A percentile compares a stretch with the other conserved stretches of the same genome.
phyloP scores from a whole-genome alignment of 176 grass and related monocot species.

The Leersia perrieri region DNA sequence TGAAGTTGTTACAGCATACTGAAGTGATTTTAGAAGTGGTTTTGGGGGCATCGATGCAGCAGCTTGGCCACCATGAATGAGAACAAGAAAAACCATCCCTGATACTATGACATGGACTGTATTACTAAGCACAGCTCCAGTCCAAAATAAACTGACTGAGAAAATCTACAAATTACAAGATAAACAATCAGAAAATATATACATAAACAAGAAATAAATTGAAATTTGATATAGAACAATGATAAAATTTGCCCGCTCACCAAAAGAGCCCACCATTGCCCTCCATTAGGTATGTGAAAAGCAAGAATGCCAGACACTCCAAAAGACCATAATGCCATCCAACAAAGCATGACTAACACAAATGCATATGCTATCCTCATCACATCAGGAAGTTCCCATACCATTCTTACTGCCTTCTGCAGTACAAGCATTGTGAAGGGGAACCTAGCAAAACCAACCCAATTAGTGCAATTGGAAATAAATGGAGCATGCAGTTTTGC shows the following conservation, averaged over 20 bases:
- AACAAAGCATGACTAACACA: constrained; percentile 83
- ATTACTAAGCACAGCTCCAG: constrained; percentile 88
- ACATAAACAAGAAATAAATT: background rate
- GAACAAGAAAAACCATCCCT: constrained; percentile 97
- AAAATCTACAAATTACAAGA: constrained; percentile 66
- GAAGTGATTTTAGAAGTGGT: constrained; percentile 70
- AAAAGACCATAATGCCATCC: constrained; percentile 96
- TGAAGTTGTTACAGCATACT: constrained; percentile 80
- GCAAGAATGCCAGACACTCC: constrained; percentile 85
- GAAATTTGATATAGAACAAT: constrained; percentile 23
- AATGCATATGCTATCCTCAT: constrained; percentile 83
- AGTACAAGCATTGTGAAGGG: constrained; percentile 97
- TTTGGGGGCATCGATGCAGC: constrained; percentile 87
- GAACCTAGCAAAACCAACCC: constrained; percentile 52
- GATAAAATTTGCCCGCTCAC: constrained; percentile 90
- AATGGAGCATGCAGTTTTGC: background rate
- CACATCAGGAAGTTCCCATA: constrained; percentile 77
- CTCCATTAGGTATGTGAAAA: constrained; percentile 68
- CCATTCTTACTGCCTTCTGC: constrained; percentile 89
- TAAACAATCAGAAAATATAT: constrained; percentile 1
- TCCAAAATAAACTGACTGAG: constrained; percentile 97
- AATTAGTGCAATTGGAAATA: constrained; percentile 31
- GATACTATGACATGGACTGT: constrained; percentile 97
- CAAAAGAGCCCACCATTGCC: constrained; percentile 99
- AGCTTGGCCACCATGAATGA: constrained; percentile 69